Conservation (phyloP, 2,329 filamentous ascomycete species). For the Fusarium sp. region DNA sequence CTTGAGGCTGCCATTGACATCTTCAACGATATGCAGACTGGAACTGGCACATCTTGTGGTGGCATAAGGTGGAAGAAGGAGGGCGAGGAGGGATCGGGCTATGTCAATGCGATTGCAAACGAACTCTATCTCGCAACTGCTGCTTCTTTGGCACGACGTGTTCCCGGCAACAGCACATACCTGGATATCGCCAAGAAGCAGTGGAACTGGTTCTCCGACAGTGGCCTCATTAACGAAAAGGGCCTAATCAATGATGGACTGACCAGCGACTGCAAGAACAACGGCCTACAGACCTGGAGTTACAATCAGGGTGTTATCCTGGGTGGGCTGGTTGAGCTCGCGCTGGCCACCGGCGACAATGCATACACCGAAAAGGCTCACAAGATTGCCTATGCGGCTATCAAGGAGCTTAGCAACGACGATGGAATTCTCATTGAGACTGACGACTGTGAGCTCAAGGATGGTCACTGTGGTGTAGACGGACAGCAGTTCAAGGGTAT, state of each 20-base stretch:
- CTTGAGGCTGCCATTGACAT: slow-evolving; percentile 66
- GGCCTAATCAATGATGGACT: slow-evolving; percentile 69
- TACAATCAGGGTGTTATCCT: slow-evolving; percentile 73
- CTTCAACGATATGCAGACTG: slow-evolving; percentile 69
- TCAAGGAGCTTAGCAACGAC: slow-evolving; percentile 59
- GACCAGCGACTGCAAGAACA: slow-evolving; percentile 63
- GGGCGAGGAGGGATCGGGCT: slow-evolving; percentile 49
- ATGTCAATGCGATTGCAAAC: slow-evolving; percentile 70
- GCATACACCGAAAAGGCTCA: slow-evolving; percentile 59
- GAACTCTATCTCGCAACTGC: slow-evolving; percentile 69
- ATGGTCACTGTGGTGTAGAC: slow-evolving; percentile 60
- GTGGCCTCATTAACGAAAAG: slow-evolving; percentile 66
- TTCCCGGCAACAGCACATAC: slow-evolving; percentile 58
- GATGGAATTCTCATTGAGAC: slow-evolving; percentile 62
- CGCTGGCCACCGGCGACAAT: slow-evolving; percentile 58
- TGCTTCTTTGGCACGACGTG: slow-evolving; percentile 65
- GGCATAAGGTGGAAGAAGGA: slow-evolving; percentile 70
- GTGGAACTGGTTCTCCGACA: slow-evolving; percentile 66
- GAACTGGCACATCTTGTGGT: slow-evolving; percentile 62
- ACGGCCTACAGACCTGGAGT: slow-evolving; percentile 63
- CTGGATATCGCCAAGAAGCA: slow-evolving; percentile 63
- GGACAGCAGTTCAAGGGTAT: slow-evolving; percentile 79
- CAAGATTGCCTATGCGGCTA: slow-evolving; percentile 66
- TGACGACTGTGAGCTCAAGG: slow-evolving; percentile 53
- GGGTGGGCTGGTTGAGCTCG: slow-evolving; percentile 67